Conservation (phyloP, 192 early-diverging fungal species). For the Entomortierella chlamydospora region DNA sequence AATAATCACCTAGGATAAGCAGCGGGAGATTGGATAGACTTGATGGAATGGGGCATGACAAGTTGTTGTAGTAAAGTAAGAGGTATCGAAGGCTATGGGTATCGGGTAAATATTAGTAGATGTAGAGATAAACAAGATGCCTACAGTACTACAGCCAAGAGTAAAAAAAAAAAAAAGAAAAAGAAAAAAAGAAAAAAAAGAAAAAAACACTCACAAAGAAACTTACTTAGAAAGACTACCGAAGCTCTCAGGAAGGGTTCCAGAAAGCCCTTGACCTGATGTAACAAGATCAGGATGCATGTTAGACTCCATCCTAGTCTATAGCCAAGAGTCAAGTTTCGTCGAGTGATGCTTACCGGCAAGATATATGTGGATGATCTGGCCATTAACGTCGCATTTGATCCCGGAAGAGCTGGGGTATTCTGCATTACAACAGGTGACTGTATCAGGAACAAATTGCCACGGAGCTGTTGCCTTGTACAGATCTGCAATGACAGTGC, state of each 20-base stretch:
- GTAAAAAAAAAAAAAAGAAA: too few species aligned
- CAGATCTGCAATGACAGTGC: constrained; percentile 25
- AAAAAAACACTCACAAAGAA: background rate
- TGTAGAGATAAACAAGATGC: too few species aligned
- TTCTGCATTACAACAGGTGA: constrained; percentile 47
- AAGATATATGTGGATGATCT: constrained; percentile 42
- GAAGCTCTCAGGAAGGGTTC: constrained; percentile 32
- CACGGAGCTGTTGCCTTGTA: constrained; percentile 49
- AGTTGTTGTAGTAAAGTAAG: constrained; percentile 37
- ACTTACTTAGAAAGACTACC: constrained; percentile 21
- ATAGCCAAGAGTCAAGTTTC: background rate
- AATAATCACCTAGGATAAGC: constrained; percentile 22
- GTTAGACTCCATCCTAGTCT: background rate
- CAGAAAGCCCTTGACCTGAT: constrained; percentile 39
- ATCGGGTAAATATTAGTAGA: too few species aligned
- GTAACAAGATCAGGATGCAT: background rate
- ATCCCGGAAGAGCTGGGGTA: constrained; percentile 35
- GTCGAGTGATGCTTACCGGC: constrained; percentile 22
- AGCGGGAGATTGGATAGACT: constrained; percentile 23
- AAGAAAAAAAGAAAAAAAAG: too few species aligned
- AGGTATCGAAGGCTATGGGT: constrained; percentile 32
- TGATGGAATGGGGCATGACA: constrained; percentile 38
- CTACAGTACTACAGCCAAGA: too few species aligned
- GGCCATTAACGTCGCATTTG: constrained; percentile 36
- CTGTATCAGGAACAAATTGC: constrained; percentile 47